Evolutionary conservation across 164 flowering plant species (phyloP), one percentile per base, ranked within the genome.

Genomic region (Amborella trichopoda): DNA sequence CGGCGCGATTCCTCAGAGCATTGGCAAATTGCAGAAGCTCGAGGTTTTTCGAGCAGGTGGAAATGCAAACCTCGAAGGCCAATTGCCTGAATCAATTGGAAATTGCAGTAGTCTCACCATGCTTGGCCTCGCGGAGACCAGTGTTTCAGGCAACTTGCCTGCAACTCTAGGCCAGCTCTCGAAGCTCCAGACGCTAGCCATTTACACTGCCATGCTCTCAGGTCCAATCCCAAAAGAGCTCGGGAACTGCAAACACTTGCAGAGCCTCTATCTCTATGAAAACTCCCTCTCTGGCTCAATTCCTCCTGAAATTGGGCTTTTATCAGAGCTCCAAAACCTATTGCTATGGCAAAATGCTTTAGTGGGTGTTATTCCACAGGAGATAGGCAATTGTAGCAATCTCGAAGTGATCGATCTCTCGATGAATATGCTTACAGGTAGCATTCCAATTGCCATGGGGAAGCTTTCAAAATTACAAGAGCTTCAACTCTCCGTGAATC

Each of bases 141-240:
- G 96, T 54, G 66, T 91, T 46, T 71, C 90, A 1, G 99, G 99
- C 1, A 60, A 54, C 18, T 67, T 91, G 4, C 99, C 99, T 16
- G 12, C 62, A 3, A 66, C 93, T 5, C 72, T 91, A 12, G 98
- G 94, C 5, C 62, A 16, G 50, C 73, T 91, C 65, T 71, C 68
- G 48, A 78, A 58, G 40, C 51, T 88, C 30, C 85, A 79, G 47
- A 91, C 99, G 0, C 58, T 91, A 11, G 80, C 81, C 16, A 69
- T 91, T 17, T 91, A 91, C 48, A 80, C 91, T 0, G 58, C 95
- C 30, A 60, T 71, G 1, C 43, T 91, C 19, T 80, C 95, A 1
- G 95, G 94, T 44, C 64, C 82, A 2, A 75, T 91, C 25, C 99
- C 96, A 9, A 87, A 80, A 28, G 96, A 84, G 72, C 76, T 91